These are phyloP conservation scores for Cucurbita ficifolia DNA, from an alignment of 306 rosid species.

Conservation along the genomic window DNA sequence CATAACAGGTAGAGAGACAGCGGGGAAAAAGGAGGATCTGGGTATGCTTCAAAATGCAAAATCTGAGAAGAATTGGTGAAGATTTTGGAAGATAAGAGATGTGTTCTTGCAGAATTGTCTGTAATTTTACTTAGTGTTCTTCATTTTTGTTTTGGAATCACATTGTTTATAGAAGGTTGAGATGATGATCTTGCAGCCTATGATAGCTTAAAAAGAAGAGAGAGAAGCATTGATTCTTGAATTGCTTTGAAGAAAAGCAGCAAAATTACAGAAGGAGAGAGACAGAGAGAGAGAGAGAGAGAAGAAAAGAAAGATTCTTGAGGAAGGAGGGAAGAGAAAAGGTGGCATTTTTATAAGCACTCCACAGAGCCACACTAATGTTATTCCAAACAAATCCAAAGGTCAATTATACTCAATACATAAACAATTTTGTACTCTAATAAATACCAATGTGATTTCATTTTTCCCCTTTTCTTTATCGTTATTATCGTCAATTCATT, in stretches of 20 bases:
- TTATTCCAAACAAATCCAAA: neutral
- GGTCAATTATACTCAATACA: neutral
- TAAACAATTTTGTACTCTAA: neutral
- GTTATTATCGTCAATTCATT: no score
- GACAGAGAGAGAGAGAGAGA: neutral
- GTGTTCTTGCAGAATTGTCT: neutral
- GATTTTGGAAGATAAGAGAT: neutral
- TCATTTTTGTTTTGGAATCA: neutral
- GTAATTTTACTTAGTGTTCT: neutral
- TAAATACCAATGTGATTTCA: neutral
- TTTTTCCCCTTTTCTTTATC: neutral
- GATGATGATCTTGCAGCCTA: neutral
- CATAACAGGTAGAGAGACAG: constrained; percentile 41
- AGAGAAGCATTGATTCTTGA: constrained; percentile 4
- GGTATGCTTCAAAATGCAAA: neutral
- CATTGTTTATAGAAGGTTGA: neutral
- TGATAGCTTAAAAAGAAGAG: neutral
- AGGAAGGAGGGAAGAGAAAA: constrained; percentile 3
- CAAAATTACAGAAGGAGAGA: neutral
- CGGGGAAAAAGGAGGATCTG: neutral
- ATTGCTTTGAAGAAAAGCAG: constrained; percentile 10
- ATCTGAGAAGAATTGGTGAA: neutral
- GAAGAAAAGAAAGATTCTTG: neutral
- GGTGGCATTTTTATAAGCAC: neutral
- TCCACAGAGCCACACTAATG: neutral